Evolutionary conservation across 257 asterid genomes (phyloP), one percentile per base, ranked within the genome.

Genomic region (Rhazya stricta): DNA sequence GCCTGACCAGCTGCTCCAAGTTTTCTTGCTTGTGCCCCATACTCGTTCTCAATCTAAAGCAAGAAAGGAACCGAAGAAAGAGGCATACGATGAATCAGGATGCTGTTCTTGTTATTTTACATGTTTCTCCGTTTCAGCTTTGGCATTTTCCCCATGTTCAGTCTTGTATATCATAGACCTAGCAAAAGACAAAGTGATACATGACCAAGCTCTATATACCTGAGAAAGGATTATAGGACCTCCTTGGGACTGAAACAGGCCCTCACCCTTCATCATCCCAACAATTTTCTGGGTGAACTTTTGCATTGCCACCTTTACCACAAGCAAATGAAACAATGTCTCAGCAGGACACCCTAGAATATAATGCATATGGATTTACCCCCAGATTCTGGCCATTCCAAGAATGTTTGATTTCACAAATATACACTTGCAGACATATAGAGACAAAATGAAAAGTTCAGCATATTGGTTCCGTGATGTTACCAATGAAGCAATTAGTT

Each of bases 181-280:
- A 42, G 56, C 9, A 32, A 9, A n/a, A 15, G 15, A 13, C 2
- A 15, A 34, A 63, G 12, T 51, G 16, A 30, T 32, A 58, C 48
- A 29, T 21, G 63, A 67, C 25, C 18, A 57, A 72, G n/a, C 43
- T 36, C 60, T 54, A 60, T 56, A 18, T 79, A 90, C 96, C 91
- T 90, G 96, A 76, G 96, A 90, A 51, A 90, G 74, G 61, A 88
- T 90, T 51, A 88, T 90, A 37, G 96, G 96, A 75, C 96, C 96
- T 73, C 92, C 94, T 71, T 88, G 92, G 71, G 94, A 78, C 74
- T 85, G 88, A 82, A 75, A 90, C 53, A 88, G 82, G 29, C 77
- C 80, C 76, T 87, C 92, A 76, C 81, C 81, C 81, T 90, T 90
- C 96, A 90, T 83, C 89, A 87, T 79, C 16, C 85, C 85, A 45